A percentile compares a stretch with the other conserved stretches of the same genome.
These are phyloP conservation scores for Mycena metata DNA, from an alignment of 768 basidiomycete species.

Conservation along the genomic window DNA sequence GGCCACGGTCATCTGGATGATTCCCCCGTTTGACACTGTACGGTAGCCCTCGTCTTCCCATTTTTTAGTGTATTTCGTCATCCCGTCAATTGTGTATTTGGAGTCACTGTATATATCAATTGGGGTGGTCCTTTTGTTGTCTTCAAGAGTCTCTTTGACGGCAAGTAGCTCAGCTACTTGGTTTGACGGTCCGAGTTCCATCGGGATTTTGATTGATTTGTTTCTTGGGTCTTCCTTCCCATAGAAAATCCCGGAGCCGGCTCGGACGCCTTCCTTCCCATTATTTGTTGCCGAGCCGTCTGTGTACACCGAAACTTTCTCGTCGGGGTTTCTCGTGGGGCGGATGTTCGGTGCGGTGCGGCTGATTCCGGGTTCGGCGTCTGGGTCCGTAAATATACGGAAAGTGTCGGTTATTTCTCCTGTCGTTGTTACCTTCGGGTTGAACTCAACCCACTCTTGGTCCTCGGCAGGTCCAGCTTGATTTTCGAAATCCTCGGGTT, in stretches of 20 bases:
- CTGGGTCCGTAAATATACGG: conserved; percentile 4
- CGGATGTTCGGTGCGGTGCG: not conserved
- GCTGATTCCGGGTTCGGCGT: not conserved
- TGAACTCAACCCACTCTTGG: not conserved
- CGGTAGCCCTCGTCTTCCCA: conserved; percentile 6
- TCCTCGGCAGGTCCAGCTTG: not conserved
- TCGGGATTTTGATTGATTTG: not conserved
- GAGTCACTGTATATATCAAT: not conserved
- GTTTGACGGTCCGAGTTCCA: not conserved
- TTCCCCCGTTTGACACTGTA: not conserved
- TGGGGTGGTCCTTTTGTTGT: not conserved
- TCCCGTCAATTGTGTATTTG: no score
- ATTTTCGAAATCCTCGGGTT: not conserved
- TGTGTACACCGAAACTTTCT: not conserved
- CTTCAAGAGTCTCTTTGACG: not conserved
- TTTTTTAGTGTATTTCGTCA: no score
- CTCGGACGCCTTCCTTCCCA: not conserved
- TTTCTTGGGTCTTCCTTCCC: not conserved
- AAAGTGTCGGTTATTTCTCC: not conserved
- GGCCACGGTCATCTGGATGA: not conserved
- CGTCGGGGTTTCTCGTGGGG: not conserved
- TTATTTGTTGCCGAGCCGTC: conserved; percentile 1
- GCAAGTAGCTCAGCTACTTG: not conserved
- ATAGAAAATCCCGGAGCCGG: conserved; percentile 5
- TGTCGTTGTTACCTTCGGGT: not conserved